phyloP scores from a whole-genome alignment of 2,329 filamentous ascomycete species.

The Pseudovirgaria hyperparasitica region DNA sequence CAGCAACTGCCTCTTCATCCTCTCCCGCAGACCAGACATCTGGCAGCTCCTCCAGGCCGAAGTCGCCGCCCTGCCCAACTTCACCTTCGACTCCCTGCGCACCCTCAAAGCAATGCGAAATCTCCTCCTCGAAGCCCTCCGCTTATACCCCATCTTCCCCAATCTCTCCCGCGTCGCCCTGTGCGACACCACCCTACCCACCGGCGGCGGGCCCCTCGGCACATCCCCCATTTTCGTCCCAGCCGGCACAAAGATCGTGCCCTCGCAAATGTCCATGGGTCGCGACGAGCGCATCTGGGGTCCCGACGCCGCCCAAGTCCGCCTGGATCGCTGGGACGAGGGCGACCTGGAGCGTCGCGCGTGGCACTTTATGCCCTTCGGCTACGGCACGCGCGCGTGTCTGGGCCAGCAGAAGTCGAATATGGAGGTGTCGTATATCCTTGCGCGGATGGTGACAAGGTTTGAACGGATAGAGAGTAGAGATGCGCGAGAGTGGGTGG shows the following conservation, averaged over 20 bases:
- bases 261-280: too few relatives aligned
- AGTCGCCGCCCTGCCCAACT: constrained; percentile 3
- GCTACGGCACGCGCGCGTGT: constrained; percentile 7
- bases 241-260: constrained; percentile 3
- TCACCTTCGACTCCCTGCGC: constrained; percentile 5
- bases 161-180: constrained; percentile 6
- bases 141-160: constrained; percentile 9
- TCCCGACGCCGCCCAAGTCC: too few relatives aligned
- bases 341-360: constrained; percentile 5
- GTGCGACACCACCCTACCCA: constrained; percentile 8
- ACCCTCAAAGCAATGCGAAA: too few relatives aligned
- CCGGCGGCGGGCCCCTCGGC: constrained; percentile 7
- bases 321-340: constrained; percentile 7
- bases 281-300: too few relatives aligned
- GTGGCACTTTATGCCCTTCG: constrained; percentile 9
- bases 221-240: constrained; percentile 6
- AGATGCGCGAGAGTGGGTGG: constrained; percentile 7
- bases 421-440: constrained; percentile 8
- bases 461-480: constrained; percentile 6
- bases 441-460: constrained; percentile 5
- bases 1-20: too few relatives aligned
- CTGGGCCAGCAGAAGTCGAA: constrained; percentile 8
- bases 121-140: constrained; percentile 6
- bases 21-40: too few relatives aligned
- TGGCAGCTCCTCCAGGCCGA: too few relatives aligned